Evolutionary conservation across 345 rosid species (phyloP).

Genomic region (Eucalyptus marginata): DNA sequence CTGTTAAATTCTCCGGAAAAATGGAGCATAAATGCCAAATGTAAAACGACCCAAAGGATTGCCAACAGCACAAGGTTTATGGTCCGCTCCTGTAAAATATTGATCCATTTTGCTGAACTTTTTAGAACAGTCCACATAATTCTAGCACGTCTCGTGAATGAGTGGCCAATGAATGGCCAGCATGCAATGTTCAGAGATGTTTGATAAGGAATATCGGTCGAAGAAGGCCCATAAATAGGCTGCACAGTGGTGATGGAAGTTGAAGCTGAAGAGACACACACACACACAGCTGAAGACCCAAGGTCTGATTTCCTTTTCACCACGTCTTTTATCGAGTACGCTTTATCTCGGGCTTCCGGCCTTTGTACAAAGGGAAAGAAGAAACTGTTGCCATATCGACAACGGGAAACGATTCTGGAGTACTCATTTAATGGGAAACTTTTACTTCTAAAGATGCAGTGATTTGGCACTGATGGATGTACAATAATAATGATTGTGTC

Average conservation of each 20-base stretch:
- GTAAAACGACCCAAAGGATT: no score
- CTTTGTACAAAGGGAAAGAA: no score
- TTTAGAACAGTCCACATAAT: background rate
- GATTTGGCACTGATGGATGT: no score
- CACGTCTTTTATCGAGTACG: no score
- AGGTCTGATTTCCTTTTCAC: no score
- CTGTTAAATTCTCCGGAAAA: no score
- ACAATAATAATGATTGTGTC: background rate
- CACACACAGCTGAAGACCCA: background rate
- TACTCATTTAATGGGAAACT: no score
- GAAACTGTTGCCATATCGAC: no score
- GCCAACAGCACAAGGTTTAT: rapidly evolving
- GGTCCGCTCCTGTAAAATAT: background rate
- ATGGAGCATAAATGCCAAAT: no score
- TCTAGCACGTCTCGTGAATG: background rate
- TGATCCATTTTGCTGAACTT: background rate
- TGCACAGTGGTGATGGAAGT: background rate
- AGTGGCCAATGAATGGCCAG: background rate
- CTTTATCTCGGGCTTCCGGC: no score
- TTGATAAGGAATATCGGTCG: background rate
- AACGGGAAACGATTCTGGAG: no score
- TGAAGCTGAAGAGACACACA: background rate
- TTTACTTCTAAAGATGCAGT: no score
- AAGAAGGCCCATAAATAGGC: background rate
- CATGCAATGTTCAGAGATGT: background rate